phyloP scores from a whole-genome alignment of 2,329 filamentous ascomycete species.

The Daldinia sp. region DNA sequence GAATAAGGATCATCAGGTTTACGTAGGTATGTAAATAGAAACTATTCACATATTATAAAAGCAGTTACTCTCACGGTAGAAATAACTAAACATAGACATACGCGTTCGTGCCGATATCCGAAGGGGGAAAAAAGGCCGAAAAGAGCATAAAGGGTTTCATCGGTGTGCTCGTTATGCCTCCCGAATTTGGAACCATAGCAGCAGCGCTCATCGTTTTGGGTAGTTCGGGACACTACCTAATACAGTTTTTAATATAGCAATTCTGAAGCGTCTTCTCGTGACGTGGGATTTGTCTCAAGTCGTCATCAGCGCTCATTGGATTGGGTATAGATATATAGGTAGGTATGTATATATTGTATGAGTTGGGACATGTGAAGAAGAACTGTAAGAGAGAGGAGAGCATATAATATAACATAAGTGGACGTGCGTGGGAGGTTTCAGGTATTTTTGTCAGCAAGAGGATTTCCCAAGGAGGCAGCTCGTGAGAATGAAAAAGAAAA shows the following conservation, averaged over 20 bases:
- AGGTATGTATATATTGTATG: background rate
- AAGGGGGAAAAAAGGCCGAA: conserved; percentile 2
- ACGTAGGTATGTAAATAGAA: background rate
- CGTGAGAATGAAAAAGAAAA: background rate
- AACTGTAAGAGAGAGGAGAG: conserved; percentile 1
- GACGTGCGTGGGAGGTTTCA: conserved; percentile 28
- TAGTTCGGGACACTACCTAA: background rate
- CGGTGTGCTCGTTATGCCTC: conserved; percentile 8
- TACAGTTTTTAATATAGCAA: background rate
- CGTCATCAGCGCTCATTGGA: background rate
- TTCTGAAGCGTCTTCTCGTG: conserved; percentile 5
- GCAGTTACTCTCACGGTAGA: background rate
- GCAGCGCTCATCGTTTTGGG: background rate
- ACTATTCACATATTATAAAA: background rate
- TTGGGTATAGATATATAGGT: conserved; percentile 7
- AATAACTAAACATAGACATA: background rate
- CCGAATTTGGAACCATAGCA: conserved; percentile 15
- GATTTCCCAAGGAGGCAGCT: conserved; percentile 33
- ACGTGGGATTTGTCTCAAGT: conserved; percentile 34
- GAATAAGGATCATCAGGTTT: background rate
- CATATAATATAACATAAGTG: conserved; percentile 22
- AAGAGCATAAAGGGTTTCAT: conserved; percentile 11
- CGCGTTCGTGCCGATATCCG: background rate
- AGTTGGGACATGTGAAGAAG: conserved; percentile 4
- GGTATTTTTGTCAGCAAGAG: conserved; percentile 30